These are phyloP conservation scores for Pythium scleroteichum DNA, from an alignment of 352 stramenopile species.

Conservation along the genomic window DNA sequence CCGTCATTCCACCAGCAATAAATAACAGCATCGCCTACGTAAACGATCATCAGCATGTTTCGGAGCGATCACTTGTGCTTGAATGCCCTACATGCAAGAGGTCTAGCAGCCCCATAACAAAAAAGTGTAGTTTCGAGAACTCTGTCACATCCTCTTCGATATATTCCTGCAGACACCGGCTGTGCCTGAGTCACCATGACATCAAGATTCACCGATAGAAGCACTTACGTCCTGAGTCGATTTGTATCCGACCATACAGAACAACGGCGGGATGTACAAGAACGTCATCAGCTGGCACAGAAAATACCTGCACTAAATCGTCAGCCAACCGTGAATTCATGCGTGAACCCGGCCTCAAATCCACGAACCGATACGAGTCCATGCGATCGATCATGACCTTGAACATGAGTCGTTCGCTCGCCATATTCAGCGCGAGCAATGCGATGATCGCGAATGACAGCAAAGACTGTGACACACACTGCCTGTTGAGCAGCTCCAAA, in stretches of 20 bases:
- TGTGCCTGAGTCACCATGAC: too few species aligned
- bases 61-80: neutral
- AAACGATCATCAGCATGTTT: neutral
- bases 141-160: constrained; percentile 84
- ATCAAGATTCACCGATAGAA: neutral
- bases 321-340: too few species aligned
- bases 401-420: constrained; percentile 84
- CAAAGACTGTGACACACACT: constrained; percentile 48
- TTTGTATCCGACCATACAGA: constrained; percentile 87
- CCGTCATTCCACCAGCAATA: constrained; percentile 77
- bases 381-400: constrained; percentile 90
- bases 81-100: constrained; percentile 58
- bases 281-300: constrained; percentile 87
- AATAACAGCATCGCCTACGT: constrained; percentile 81
- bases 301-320: constrained; percentile 88
- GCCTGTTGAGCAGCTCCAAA: neutral
- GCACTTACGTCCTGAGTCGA: constrained; percentile 65
- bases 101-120: constrained; percentile 85
- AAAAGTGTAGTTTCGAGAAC: constrained; percentile 88
- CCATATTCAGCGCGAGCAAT: constrained; percentile 76
- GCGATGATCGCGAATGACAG: constrained; percentile 73
- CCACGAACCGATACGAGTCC: constrained; percentile 72
- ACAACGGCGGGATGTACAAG: constrained; percentile 85
- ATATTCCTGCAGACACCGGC: constrained; percentile 53
- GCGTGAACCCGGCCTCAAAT: neutral